Base-by-base conservation (phyloP, 805 yeast species). In the Priceomyces carsonii region DNA sequence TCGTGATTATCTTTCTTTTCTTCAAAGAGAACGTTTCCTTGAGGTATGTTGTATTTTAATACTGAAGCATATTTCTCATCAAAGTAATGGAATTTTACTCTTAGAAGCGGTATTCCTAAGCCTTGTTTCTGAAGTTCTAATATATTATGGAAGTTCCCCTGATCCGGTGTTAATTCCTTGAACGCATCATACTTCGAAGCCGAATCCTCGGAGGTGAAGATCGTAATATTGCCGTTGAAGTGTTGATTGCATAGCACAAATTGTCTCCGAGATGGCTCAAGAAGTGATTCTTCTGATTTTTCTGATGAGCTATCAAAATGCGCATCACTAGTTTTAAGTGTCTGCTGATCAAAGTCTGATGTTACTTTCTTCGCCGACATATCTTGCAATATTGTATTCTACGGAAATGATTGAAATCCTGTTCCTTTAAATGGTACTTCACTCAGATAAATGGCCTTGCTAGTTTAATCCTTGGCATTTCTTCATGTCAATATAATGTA, bases 71-170 rank as follows among this genome's bases (percentile, higher is more conserved):
- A 13, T 9, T 29, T 18, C 15, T 14, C 24, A 13, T 18, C 3
- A 18, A 9, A 8, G 12, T 18, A 8, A 5, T 13, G 26, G 16
- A 29, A 29, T n/a, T 29, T 13, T 6, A 14, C 14, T 19, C 14
- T 13, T 8, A 29, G 21, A n/a, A 29, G 21, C 3, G 33, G 33
- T 21, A 29, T 18, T 2, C 33, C 33, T 3, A 18, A 12, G 16
- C 33, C 33, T 29, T 29, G 18, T 29, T 18, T 17, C 24, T 29
- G 33, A 12, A 18, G 24, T 16, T 29, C 15, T 18, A 29, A 19
- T 3, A 29, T 18, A 18, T 29, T 18, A 5, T 5, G 3, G 14
- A 12, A 19, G 12, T 18, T 29, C 14, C 3, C 25, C 18, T 19
- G 16, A 9, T 7, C 13, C 6, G 5, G 23, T 29, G 22, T 19